Base-by-base conservation (phyloP, 768 basidiomycete species). In the Agaricus subrufescens region DNA sequence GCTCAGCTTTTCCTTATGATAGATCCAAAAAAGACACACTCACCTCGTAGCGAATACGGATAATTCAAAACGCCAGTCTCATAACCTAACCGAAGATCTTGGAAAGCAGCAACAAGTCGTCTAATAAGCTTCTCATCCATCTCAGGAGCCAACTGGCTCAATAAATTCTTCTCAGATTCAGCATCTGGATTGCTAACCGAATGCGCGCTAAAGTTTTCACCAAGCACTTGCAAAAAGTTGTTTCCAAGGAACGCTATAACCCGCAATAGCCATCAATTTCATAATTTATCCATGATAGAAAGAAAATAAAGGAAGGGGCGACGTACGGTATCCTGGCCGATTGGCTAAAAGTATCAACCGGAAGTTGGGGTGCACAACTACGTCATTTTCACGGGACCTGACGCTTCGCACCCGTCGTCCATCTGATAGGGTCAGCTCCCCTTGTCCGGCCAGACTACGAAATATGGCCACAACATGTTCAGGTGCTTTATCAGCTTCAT, bases 401-500 rank as follows among this genome's bases (percentile, higher is more conserved):
- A 66, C 63, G 4, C 72, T 68, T 15, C 80, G 69, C 5, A 86
- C 82, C 10, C 84, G 73, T 2, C 85, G 71, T 14, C 86, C 85
- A 66, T 87, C 84, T 0, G 85, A 76, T 3, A 86, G 75, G 0
- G 80, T 80, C 71, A 87, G 71, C 65, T 86, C 85, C 9, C 80
- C 75, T 54, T 85, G 83, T 2, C 84, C 81, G 3, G 84, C 85
- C 26, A 87, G 75, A 65, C 84, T 85, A 29, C 83, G 74, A 77
- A 87, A 86, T 50, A 87, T 79, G 6, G 85, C 84, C 23, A 86
- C 84, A 50, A 87, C 85, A 57, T 87, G 84, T 62, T 87, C 85
- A 7, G 85, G 83, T 7, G 85, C 85, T 67, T 87, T 87, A 68
- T 87, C 85, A 3, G 84, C 85, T 62, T 87, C 85, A 63, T 87